Base-by-base conservation (phyloP, 805 yeast species). In the Scheffersomyces stipitis region DNA sequence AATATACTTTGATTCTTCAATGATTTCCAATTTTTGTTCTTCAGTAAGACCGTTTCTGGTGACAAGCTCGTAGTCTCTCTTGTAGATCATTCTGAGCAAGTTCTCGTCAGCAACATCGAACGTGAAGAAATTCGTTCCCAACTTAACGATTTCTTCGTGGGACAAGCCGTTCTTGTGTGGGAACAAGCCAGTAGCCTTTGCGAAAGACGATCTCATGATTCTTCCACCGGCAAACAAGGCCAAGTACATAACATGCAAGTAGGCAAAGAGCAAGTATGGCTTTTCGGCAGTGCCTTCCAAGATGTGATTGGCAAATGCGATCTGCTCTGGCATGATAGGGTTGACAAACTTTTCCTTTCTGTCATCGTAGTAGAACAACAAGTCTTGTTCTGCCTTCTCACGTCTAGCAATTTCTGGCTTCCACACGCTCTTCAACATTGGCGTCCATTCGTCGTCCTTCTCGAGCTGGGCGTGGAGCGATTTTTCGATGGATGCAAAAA, bases 141-240 rank as follows among this genome's bases (percentile, higher is more conserved):
- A 46, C 27, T 65, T 57, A 20, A 78, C 73, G 32, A 83, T 73
- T 37, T 85, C 87, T 33, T 75, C 81, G 36, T 78, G 79, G n/a
- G 76, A 58, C 47, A 78, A 68, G 18, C 86, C 87, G 37, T 76
- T 76, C 31, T 81, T 76, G 48, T 81, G 81, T 7, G 95, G 95
- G 71, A 85, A 84, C 38, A 86, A 60, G 2, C 89, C 86, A 4
- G 82, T 64, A 16, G 88, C 81, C 51, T 74, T 77, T 34, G 81
- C 68, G 18, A 86, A 61, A 13, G 80, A 75, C 0, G 89, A 80
- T 41, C 82, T 67, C 78, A 87, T 73, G 23, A 86, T 69, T 44
- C 81, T 71, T 13, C 95, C 95, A 34, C 96, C 96, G 2, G 95
- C 95, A 65, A 86, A 86, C 34, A 86, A 71, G 0, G 93, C 95